These are phyloP conservation scores for Cladosporium phlei DNA, from an alignment of 2,329 filamentous ascomycete genomes.

Conservation along the genomic window DNA sequence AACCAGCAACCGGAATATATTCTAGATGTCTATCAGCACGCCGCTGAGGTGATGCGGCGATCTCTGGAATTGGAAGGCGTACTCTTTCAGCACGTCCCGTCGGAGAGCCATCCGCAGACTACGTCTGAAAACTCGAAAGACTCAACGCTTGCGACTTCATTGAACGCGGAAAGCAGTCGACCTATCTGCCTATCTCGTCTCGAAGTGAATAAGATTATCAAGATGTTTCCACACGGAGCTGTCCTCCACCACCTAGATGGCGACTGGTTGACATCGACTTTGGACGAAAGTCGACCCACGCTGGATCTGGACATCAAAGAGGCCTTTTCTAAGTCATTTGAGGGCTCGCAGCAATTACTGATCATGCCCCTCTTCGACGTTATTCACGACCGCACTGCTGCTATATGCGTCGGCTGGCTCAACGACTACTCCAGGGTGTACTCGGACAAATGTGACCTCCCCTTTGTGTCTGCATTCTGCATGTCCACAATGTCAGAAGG, in stretches of 20 bases:
- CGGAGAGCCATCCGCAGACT: not conserved
- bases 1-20: not conserved
- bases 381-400: not conserved
- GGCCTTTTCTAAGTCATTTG: not conserved
- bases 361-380: conserved; percentile 12
- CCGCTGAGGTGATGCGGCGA: not conserved
- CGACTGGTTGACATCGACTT: not conserved
- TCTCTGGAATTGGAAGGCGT: not conserved
- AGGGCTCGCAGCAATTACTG: conserved; percentile 3
- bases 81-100: not conserved
- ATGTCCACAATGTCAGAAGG: conserved; percentile 54
- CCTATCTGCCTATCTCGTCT: not conserved
- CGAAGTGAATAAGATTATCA: not conserved
- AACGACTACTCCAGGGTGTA: not conserved
- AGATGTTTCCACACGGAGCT: not conserved
- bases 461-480: conserved; percentile 40
- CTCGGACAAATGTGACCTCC: not conserved
- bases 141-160: not conserved
- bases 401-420: not conserved
- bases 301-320: not conserved
- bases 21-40: not conserved
- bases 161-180: not conserved
- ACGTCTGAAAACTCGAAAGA: not conserved
- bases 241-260: not conserved
- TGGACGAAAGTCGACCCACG: not conserved